phyloP scores from a whole-genome alignment of 2,329 filamentous ascomycete species.

The Lecanicillium sp. region DNA sequence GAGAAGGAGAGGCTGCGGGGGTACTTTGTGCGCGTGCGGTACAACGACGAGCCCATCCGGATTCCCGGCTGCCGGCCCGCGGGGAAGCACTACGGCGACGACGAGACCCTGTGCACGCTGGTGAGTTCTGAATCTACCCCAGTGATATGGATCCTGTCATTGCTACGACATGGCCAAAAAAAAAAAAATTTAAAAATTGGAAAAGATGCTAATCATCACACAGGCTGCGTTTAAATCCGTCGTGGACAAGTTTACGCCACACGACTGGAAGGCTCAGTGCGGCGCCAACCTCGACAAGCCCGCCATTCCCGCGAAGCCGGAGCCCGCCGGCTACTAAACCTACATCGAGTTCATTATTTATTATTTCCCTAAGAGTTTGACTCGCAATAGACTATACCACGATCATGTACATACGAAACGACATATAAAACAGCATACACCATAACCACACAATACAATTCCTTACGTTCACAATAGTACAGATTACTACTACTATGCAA shows the following conservation, averaged over 20 bases:
- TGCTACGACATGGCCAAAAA: too few species aligned
- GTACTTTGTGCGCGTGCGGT: slow-evolving; percentile 85
- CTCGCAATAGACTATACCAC: too few species aligned
- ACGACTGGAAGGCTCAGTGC: slow-evolving; percentile 62
- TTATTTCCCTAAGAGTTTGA: too few species aligned
- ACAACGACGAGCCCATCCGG: slow-evolving; percentile 78
- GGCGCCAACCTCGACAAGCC: slow-evolving; percentile 37
- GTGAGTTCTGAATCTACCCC: slow-evolving; percentile 38
- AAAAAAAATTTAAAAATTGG: too few species aligned
- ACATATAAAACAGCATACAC: too few species aligned
- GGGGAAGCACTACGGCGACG: slow-evolving; percentile 79
- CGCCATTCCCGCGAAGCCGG: slow-evolving; percentile 41
- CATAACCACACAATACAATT: too few species aligned
- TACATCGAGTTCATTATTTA: too few species aligned
- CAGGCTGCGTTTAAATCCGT: slow-evolving; percentile 86
- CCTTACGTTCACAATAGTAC: too few species aligned
- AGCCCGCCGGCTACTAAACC: slow-evolving; percentile 45
- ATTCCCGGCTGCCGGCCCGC: slow-evolving; percentile 72
- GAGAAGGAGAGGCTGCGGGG: slow-evolving; percentile 59
- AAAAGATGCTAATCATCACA: slow-evolving; percentile 9
- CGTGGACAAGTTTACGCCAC: slow-evolving; percentile 83
- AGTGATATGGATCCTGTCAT: too few species aligned
- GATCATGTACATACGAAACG: too few species aligned
- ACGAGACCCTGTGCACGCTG: slow-evolving; percentile 86
- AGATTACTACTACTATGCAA: too few species aligned